Base-by-base conservation (phyloP, 306 rosid genomes). In the Neltuma alba region DNA sequence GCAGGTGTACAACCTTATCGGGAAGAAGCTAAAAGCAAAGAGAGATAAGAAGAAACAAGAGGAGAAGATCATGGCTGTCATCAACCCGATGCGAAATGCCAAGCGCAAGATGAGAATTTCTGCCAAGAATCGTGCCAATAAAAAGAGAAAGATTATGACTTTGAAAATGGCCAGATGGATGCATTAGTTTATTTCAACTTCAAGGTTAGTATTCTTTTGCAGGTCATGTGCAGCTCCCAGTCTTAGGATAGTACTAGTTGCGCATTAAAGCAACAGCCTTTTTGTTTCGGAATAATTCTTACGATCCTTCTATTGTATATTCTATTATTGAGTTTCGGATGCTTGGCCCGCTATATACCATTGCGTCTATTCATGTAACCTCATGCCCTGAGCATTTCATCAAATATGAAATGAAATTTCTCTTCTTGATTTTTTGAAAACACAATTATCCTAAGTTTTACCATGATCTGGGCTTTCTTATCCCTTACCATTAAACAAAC, bases 11-110 rank as follows among this genome's bases (percentile, higher is more conserved):
- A 86, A 81, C 57, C 89, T 78, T 74, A 89, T 89, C 81, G 83
- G 92, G 86, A 95, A 87, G 86, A 76, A 81, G 65, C 88, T 91
- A 30, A 84, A 83, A 78, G 77, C 77, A 28, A 95, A 90, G 76
- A 85, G 99, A 85, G 92, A 87, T 60, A 87, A 89, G 90, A 92
- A 93, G 88, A 95, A 87, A 76, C 90, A 83, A 34, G 94, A 86
- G 83, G 94, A 88, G 82, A 92, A 95, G 83, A 81, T 85, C 50
- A 86, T 95, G 97, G 99, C 99, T 31, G 99, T 91, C 34, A 78
- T 84, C 33, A 85, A 95, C 86, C 96, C 99, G 0, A 79, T 81
- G 92, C 89, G 89, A 55, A 89, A 91, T 65, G 95, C 97, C 23
- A 91, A 92, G 84, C 83, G 98, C 79, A 95, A 92, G 83, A 23